Evolutionary conservation across 148 eudicot genomes (phyloP).

Genomic region (Bassia scoparia): DNA sequence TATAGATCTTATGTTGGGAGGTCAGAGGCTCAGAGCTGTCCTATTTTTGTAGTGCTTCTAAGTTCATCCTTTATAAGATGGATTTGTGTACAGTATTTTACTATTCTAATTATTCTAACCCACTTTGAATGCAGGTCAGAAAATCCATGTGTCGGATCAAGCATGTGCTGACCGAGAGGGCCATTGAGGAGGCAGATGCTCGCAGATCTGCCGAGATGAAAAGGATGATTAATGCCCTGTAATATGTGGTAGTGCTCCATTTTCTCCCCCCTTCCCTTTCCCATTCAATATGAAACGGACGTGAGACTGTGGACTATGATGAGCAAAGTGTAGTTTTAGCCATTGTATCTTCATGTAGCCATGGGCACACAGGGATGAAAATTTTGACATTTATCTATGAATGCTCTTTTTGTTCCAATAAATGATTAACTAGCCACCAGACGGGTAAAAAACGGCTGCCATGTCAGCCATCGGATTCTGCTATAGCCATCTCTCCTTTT

Average conservation of each 20-base stretch:
- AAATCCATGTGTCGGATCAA: constrained; percentile 88
- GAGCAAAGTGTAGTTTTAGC: not conserved
- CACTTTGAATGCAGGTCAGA: constrained; percentile 46
- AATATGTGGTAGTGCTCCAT: constrained; percentile 7
- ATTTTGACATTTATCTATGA: not conserved
- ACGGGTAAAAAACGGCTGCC: not conserved
- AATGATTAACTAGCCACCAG: not conserved
- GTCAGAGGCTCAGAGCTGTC: not conserved
- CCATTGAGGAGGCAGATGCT: constrained; percentile 80
- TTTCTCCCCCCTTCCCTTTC: not conserved
- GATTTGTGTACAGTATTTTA: not conserved
- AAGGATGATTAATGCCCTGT: constrained; percentile 72
- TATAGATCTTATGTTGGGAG: not conserved
- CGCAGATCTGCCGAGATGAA: constrained; percentile 82
- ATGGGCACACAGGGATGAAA: not conserved
- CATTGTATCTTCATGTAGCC: not conserved
- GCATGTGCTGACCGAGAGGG: constrained; percentile 83
- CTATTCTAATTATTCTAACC: not conserved
- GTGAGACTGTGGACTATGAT: not conserved
- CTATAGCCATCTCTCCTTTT: not conserved
- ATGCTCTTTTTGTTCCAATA: not conserved
- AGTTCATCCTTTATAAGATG: no score
- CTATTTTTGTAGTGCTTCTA: no score
- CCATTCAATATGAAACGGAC: not conserved
- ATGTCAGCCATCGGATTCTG: not conserved